A percentile compares a stretch with the other conserved stretches of the same genome.
These are phyloP conservation scores for Poterioochromonas sp. DNA, from an alignment of 352 stramenopile species.

Conservation along the genomic window DNA sequence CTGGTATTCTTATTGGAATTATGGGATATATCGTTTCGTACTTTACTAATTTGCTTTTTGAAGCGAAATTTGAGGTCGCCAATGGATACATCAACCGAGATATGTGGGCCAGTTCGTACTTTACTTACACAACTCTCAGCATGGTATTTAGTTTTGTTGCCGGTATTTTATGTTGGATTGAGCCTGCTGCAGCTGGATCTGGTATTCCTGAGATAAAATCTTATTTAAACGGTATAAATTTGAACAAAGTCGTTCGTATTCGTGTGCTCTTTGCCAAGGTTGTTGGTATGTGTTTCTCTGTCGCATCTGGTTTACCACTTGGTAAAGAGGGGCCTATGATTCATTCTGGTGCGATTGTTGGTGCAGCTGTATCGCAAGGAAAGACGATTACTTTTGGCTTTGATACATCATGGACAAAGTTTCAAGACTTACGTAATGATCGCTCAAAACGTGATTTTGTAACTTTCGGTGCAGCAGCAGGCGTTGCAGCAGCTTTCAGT, in stretches of 20 bases:
- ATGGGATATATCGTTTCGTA: conserved; percentile 1
- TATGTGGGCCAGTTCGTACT: not conserved
- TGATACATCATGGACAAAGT: conserved; percentile 31
- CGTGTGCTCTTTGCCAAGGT: conserved; percentile 93
- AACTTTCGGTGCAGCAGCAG: conserved; percentile 89
- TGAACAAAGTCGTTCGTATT: conserved; percentile 79
- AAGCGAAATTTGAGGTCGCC: not conserved
- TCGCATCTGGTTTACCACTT: conserved; percentile 85
- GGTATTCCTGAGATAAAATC: conserved; percentile 93
- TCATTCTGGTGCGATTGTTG: conserved; percentile 76
- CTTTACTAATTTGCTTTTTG: not conserved
- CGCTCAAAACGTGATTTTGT: conserved; percentile 91
- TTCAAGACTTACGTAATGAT: conserved; percentile 80
- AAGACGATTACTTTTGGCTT: conserved; percentile 29
- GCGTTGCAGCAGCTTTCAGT: conserved; percentile 90
- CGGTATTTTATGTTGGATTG: conserved; percentile 42
- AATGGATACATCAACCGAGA: not conserved
- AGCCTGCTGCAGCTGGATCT: conserved; percentile 84
- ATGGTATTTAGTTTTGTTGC: not conserved
- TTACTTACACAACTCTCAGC: not conserved
- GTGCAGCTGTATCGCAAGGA: conserved; percentile 48
- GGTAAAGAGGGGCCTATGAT: conserved; percentile 97
- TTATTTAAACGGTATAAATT: conserved; percentile 95
- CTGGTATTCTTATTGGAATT: conserved; percentile 24
- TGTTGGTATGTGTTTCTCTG: conserved; percentile 80